Percentiles rank a stretch among this genome's conserved stretches.
phyloP scores from a whole-genome alignment of 192 early-diverging fungal genomes.

The Backusella mclennaniae region DNA sequence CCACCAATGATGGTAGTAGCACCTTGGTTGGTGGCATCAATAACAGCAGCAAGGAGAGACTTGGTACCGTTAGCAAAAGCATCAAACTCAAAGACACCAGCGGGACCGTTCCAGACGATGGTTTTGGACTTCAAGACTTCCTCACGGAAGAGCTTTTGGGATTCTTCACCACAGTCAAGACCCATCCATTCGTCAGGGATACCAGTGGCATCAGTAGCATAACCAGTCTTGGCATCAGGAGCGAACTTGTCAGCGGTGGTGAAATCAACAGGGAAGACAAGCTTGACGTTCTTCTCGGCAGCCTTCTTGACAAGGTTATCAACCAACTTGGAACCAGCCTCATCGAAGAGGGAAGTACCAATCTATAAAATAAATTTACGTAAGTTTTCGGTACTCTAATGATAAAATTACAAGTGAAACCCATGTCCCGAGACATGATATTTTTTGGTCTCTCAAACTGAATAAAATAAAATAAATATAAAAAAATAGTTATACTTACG shows the following conservation, averaged over 20 bases:
- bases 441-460: not conserved
- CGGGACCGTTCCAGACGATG: slow-evolving; percentile 97
- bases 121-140: slow-evolving; percentile 81
- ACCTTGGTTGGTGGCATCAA: slow-evolving; percentile 78
- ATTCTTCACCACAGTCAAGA: slow-evolving; percentile 85
- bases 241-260: slow-evolving; percentile 87
- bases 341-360: slow-evolving; percentile 90
- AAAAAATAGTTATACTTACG: slow-evolving; percentile 31
- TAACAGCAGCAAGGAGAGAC: slow-evolving; percentile 80
- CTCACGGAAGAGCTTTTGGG: slow-evolving; percentile 67
- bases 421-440: slow-evolving; percentile 8
- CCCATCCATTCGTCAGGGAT: slow-evolving; percentile 92
- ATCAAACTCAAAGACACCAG: slow-evolving; percentile 98
- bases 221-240: slow-evolving; percentile 76
- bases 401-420: not conserved
- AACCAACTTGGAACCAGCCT: slow-evolving; percentile 84
- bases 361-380: slow-evolving; percentile 50
- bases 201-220: slow-evolving; percentile 85
- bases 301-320: slow-evolving; percentile 83
- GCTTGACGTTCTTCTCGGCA: slow-evolving; percentile 82
- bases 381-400: slow-evolving; percentile 10
- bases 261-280: slow-evolving; percentile 91
- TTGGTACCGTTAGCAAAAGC: slow-evolving; percentile 89
- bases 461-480: not conserved
- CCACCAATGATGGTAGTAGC: slow-evolving; percentile 94